phyloP scores from a whole-genome alignment of 2,329 filamentous ascomycete genomes.

The Alternaria gansuensis region DNA sequence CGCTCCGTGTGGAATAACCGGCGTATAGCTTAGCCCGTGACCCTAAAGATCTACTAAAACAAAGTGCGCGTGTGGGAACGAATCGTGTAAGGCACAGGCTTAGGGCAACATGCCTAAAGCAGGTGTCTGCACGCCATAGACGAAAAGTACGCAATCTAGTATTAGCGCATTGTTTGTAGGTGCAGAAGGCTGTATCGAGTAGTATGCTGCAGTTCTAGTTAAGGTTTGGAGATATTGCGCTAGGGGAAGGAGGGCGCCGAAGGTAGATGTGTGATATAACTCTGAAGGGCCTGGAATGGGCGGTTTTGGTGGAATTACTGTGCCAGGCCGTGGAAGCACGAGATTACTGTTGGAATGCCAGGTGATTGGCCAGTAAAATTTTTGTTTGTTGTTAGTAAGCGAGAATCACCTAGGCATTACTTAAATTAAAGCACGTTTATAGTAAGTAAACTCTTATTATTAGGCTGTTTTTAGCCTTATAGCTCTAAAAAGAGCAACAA shows the following conservation, averaged over 20 bases:
- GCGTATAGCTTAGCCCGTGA: conserved; percentile 63
- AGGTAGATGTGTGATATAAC: conserved; percentile 47
- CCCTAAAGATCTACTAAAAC: conserved; percentile 63
- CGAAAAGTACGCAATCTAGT: conserved; percentile 52
- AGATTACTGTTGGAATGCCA: conserved; percentile 2
- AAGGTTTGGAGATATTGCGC: conserved; percentile 48
- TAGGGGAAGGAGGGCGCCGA: conserved; percentile 54
- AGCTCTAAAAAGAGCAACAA: no score
- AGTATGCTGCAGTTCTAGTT: conserved; percentile 55
- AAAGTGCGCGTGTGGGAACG: conserved; percentile 52
- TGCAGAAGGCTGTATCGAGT: conserved; percentile 49
- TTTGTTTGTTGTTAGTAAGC: no score
- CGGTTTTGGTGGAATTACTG: neutral
- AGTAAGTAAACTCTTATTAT: no score
- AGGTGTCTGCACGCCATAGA: conserved; percentile 64
- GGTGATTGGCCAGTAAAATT: no score
- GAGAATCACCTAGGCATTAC: no score
- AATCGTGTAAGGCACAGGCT: conserved; percentile 46
- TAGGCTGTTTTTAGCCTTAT: no score
- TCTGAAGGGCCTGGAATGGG: conserved; percentile 53
- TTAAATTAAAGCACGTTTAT: no score
- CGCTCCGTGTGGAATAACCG: conserved; percentile 54
- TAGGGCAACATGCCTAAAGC: conserved; percentile 61
- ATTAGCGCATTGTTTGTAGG: conserved; percentile 40
- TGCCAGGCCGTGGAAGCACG: conserved; percentile 42